Base-by-base conservation (phyloP, 1,284 basidiomycete species). In the Pseudozyma hubeiensis region DNA sequence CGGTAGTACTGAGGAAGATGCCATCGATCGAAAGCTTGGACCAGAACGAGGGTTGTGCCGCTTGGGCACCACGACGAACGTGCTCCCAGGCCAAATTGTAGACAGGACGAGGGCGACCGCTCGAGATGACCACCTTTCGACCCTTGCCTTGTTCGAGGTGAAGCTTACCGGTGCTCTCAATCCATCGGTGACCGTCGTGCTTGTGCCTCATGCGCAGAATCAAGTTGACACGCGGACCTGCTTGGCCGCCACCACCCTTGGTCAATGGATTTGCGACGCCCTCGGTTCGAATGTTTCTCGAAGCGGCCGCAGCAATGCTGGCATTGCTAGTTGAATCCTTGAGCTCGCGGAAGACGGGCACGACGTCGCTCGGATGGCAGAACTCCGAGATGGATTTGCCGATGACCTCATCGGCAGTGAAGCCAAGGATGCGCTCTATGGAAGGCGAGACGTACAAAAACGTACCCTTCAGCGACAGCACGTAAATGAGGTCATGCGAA, bases 391-490 rank as follows among this genome's bases (percentile, higher is more conserved):
- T 97, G 86, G 41, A 89, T 88, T 82, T 89, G 89, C 93, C 93
- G 30, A 94, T 87, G 60, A 97, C 89, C 69, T 96, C 93, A 44
- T 90, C 88, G 4, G 93, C 60, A n/a, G 71, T 76, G 56, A 53
- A 82, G 45, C 80, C 81, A 5, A 82, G 68, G 41, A 82, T 69
- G 33, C 76, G 74, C 59, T 82, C 76, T 37, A 80, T 72, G 7
- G 78, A 80, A 5, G 77, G 93, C 0, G 93, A 92, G 58, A 93
- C 92, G 83, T 97, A 98, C 53, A 95, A 89, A 86, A 97, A 93
- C 8, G 89, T 88, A n/a, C 95, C 95, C 81, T 97, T 97, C 72
- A 97, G 89, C 5, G 93, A 94, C 31, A 97, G 88, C 43, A 97
- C 94, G 80, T 93, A 91, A 33, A 97, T 87, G 81, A 96, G 93